Evolutionary conservation across 495 filamentous ascomycete genomes (phyloP).

Genomic region (Aspergillus sclerotiicarbonarius): DNA sequence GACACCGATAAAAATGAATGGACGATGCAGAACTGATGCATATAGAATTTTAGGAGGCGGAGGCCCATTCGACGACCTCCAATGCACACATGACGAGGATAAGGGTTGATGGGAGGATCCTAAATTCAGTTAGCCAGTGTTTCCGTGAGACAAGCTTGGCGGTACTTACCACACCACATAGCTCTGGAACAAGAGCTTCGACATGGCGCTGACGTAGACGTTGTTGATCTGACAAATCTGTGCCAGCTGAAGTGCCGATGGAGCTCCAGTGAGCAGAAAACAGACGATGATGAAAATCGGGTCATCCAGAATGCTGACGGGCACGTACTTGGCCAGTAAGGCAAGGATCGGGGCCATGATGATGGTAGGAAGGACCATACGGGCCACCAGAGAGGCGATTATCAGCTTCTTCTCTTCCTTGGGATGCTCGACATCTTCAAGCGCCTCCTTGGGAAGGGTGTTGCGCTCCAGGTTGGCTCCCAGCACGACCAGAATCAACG

Average conservation of each 20-base stretch:
- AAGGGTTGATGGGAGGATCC: constrained; percentile 93
- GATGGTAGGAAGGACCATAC: constrained; percentile 89
- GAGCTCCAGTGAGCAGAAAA: constrained; percentile 91
- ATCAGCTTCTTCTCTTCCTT: constrained; percentile 76
- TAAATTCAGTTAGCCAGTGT: constrained; percentile 36
- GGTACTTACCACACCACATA: constrained; percentile 85
- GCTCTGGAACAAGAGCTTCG: constrained; percentile 90
- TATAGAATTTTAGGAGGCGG: constrained; percentile 13
- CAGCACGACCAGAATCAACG: constrained; percentile 92
- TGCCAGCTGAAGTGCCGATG: constrained; percentile 89
- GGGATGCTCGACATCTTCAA: constrained; percentile 56
- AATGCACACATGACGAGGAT: constrained; percentile 87
- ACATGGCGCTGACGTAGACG: constrained; percentile 92
- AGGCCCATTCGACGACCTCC: constrained; percentile 90
- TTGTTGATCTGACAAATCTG: constrained; percentile 99
- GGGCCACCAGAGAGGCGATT: constrained; percentile 77
- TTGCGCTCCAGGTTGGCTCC: constrained; percentile 87
- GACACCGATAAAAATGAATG: neutral
- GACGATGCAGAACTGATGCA: constrained; percentile 4
- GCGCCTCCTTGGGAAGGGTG: constrained; percentile 57
- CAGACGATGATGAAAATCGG: constrained; percentile 98
- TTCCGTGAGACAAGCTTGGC: neutral
- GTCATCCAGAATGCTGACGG: constrained; percentile 92
- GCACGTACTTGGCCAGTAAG: constrained; percentile 85
- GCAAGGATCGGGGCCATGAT: constrained; percentile 94